Base-by-base conservation (phyloP, 441 rosid genomes). In the Arabidopsis lyrata region DNA sequence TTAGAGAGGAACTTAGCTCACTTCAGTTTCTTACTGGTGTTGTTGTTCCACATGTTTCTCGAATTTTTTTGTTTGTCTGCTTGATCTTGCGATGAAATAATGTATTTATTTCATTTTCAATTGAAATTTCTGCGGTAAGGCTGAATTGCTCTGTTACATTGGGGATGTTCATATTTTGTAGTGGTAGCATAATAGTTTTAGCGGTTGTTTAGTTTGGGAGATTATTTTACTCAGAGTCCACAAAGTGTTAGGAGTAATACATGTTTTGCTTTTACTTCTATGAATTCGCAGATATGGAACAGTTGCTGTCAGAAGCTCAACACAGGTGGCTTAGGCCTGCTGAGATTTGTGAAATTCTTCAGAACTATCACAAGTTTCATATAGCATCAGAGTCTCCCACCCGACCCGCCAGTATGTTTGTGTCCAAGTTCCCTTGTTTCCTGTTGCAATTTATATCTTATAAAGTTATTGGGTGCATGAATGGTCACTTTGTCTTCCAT, bases 271-370 rank as follows among this genome's bases (percentile, higher is more conserved):
- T 68, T 41, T 5, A 14, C 38, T 4, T 68, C 12, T 58, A 64
- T 29, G 66, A 12, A 56, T 47, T 73, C 62, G 80, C 86, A 93
- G 98, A 91, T 83, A 86, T 91, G 77, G 83, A 88, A 49, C 97
- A 89, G 68, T 73, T 93, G 80, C 78, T 88, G 54, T 49, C 82
- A 60, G 98, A 93, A 82, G 98, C 98, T 9, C 97, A 87, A 60
- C 86, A 93, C 70, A 87, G 99, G 73, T 95, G 99, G 99, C 75
- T 95, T 77, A 87, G 97, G 42, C 99, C 99, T 79, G 88, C 96
- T 62, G 98, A 95, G 86, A 95, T 95, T 68, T 88, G 95, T 81
- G 98, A 92, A 81, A 92, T 95, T 78, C 97, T 95, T 73, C 86
- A 86, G 67, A 90, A 91, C 79, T 81, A 87, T 83, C 83, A 83